Percentiles rank a stretch among this genome's conserved stretches.
These are phyloP conservation scores for Reticulascus tulasneorum DNA, from an alignment of 2,329 filamentous ascomycete species.

Conservation along the genomic window DNA sequence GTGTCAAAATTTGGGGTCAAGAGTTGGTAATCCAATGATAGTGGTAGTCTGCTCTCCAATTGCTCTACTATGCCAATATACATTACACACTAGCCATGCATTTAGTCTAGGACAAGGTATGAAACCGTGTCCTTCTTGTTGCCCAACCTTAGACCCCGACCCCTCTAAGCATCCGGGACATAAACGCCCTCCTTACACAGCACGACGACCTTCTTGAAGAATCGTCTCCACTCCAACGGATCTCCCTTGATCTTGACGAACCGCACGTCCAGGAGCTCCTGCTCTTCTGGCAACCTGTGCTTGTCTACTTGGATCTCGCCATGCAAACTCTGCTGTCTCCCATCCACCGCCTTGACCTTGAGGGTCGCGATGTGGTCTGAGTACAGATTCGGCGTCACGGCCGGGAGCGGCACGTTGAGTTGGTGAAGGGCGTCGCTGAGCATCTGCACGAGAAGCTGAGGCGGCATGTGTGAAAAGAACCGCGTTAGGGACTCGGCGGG, in stretches of 20 bases:
- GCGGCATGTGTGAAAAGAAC: constrained; percentile 82
- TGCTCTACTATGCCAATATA: too few species aligned
- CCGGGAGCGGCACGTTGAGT: constrained; percentile 72
- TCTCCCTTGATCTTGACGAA: constrained; percentile 96
- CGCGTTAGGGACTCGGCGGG: constrained; percentile 82
- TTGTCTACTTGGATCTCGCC: constrained; percentile 73
- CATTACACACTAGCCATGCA: too few species aligned
- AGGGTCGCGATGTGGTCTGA: constrained; percentile 59
- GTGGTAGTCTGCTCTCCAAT: too few species aligned
- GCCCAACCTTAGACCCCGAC: too few species aligned
- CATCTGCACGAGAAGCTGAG: constrained; percentile 72
- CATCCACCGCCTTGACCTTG: constrained; percentile 71
- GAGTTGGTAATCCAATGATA: too few species aligned
- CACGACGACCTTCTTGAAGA: constrained; percentile 94
- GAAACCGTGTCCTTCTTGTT: too few species aligned
- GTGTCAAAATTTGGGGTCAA: too few species aligned
- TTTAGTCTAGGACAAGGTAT: too few species aligned
- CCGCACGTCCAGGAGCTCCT: constrained; percentile 73
- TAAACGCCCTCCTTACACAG: constrained; percentile 83
- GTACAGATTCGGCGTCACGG: constrained; percentile 40
- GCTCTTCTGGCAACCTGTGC: constrained; percentile 50
- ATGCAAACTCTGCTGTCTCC: constrained; percentile 66
- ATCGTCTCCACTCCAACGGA: constrained; percentile 90
- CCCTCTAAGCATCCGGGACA: constrained; percentile 36
- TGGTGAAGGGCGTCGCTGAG: constrained; percentile 78